These are phyloP conservation scores for Hyphopichia khmerensis DNA, from an alignment of 1,139 yeast species.

Conservation along the genomic window DNA sequence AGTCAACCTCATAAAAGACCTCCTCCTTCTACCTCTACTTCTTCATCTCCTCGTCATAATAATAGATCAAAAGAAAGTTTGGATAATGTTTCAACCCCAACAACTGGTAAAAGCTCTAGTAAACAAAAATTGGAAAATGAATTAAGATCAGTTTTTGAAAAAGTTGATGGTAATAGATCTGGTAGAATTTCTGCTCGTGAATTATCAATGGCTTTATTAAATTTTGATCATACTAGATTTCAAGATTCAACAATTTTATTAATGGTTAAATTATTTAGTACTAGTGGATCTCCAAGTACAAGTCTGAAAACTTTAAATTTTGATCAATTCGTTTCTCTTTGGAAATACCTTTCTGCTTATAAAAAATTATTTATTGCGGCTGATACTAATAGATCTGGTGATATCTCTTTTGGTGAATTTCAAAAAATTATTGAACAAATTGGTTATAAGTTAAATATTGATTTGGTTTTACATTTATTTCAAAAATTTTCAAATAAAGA, in stretches of 20 bases:
- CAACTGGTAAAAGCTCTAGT: slow-evolving; percentile 9
- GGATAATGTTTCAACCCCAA: slow-evolving; percentile 7
- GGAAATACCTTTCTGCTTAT: slow-evolving; percentile 76
- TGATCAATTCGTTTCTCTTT: slow-evolving; percentile 67
- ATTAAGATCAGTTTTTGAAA: slow-evolving; percentile 53
- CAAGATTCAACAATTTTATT: slow-evolving; percentile 60
- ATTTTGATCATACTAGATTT: slow-evolving; percentile 65
- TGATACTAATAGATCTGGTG: slow-evolving; percentile 60
- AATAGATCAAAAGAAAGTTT: slow-evolving; percentile 15
- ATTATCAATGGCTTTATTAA: slow-evolving; percentile 59
- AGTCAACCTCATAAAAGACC: slow-evolving; percentile 15
- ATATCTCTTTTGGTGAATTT: slow-evolving; percentile 66
- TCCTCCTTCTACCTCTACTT: slow-evolving; percentile 11
- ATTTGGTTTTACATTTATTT: slow-evolving; percentile 61
- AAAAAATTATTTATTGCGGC: slow-evolving; percentile 64
- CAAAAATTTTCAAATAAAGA: slow-evolving; percentile 53
- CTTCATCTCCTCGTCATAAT: slow-evolving; percentile 5
- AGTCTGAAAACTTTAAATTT: slow-evolving; percentile 46
- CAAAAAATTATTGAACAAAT: slow-evolving; percentile 66
- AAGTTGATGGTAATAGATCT: slow-evolving; percentile 52
- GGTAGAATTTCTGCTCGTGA: slow-evolving; percentile 62
- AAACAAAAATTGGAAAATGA: slow-evolving; percentile 49
- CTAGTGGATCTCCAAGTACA: slow-evolving; percentile 43
- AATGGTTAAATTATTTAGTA: slow-evolving; percentile 62
- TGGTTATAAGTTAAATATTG: slow-evolving; percentile 65